These are phyloP conservation scores for Tephrocybe rancida DNA, from an alignment of 768 basidiomycete species.

Conservation along the genomic window DNA sequence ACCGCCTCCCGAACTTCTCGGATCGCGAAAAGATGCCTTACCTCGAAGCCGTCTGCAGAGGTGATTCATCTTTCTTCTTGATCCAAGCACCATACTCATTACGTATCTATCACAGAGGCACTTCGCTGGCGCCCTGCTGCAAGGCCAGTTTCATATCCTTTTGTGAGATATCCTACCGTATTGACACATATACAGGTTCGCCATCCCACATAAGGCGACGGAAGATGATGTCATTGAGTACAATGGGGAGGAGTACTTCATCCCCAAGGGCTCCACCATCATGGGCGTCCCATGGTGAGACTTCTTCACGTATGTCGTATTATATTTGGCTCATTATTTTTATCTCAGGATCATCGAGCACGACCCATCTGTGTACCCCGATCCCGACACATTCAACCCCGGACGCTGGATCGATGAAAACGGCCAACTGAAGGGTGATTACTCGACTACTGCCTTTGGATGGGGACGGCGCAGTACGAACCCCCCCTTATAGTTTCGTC, in stretches of 20 bases:
- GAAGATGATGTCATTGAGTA: constrained; percentile 9
- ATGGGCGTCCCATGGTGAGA: constrained; percentile 5
- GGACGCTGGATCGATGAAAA: constrained; percentile 6
- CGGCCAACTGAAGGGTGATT: constrained; percentile 7
- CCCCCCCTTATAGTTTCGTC: neutral
- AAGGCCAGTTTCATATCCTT: neutral
- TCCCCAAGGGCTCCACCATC: constrained; percentile 5
- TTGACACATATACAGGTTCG: neutral
- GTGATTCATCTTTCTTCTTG: neutral
- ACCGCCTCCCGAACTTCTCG: constrained; percentile 6
- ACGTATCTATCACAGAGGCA: neutral
- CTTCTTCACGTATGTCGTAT: neutral
- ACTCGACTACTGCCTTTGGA: constrained; percentile 8
- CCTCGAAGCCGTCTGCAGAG: constrained; percentile 7
- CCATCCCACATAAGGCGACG: constrained; percentile 6
- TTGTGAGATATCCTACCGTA: neutral
- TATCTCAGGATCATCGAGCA: constrained; percentile 10
- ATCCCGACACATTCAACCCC: constrained; percentile 7
- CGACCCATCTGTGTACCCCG: constrained; percentile 3
- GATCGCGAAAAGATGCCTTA: constrained; percentile 10
- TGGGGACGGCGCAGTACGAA: constrained; percentile 9
- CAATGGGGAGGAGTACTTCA: constrained; percentile 9
- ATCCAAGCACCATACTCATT: neutral
- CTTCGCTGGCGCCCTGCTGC: constrained; percentile 9
- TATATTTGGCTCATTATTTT: neutral